Conservation (phyloP, 495 filamentous ascomycete species). For the Entonaema liquescens region DNA sequence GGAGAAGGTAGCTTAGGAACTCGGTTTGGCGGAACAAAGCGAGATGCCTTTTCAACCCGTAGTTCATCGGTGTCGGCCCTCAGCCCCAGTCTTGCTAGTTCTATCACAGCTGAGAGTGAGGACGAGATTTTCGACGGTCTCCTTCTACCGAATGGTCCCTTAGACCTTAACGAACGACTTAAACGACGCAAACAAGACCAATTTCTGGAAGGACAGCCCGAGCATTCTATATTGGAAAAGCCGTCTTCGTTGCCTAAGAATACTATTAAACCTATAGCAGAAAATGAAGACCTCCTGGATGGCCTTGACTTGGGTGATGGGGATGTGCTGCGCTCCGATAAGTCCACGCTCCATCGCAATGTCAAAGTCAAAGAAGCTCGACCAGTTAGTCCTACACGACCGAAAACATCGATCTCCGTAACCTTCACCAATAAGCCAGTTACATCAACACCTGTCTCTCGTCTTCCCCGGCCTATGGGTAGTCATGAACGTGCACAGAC, state of each 20-base stretch:
- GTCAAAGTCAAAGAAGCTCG: slow-evolving; percentile 80
- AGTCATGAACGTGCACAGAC: slow-evolving; percentile 70
- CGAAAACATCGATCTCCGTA: slow-evolving; percentile 81
- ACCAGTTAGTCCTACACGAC: slow-evolving; percentile 68
- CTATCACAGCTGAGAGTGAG: slow-evolving; percentile 90
- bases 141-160: slow-evolving; percentile 79
- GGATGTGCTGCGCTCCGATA: slow-evolving; percentile 79
- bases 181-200: slow-evolving; percentile 70
- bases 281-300: slow-evolving; percentile 84
- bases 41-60: slow-evolving; percentile 77
- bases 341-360: slow-evolving; percentile 90
- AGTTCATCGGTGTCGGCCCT: slow-evolving; percentile 88
- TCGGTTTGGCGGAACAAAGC: slow-evolving; percentile 82
- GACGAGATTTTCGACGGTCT: slow-evolving; percentile 90
- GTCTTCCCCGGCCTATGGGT: slow-evolving; percentile 70
- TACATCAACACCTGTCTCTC: slow-evolving; percentile 34
- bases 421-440: slow-evolving; percentile 84
- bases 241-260: slow-evolving; percentile 32
- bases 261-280: slow-evolving; percentile 44
- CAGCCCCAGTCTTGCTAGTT: slow-evolving; percentile 91
- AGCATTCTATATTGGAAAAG: slow-evolving; percentile 31
- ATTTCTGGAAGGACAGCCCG: slow-evolving; percentile 52
- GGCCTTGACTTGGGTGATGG: slow-evolving; percentile 88
- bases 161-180: slow-evolving; percentile 80
- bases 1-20: slow-evolving; percentile 91